Base-by-base conservation (phyloP, 768 basidiomycete genomes). In the Cystofilobasidium ferigula region DNA sequence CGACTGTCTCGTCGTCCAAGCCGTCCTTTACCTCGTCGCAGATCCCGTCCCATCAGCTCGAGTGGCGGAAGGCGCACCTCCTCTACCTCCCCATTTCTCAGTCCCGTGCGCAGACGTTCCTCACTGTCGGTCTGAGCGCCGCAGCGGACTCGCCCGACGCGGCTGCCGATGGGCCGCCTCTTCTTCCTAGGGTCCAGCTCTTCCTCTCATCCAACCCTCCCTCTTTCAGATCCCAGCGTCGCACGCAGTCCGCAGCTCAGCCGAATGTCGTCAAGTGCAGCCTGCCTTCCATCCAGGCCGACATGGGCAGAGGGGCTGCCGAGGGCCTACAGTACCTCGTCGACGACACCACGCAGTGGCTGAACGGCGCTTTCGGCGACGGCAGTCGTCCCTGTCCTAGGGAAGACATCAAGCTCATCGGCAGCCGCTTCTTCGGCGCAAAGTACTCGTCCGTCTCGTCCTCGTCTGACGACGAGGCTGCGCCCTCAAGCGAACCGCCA, bases 321-420 rank as follows among this genome's bases (percentile, higher is more conserved):
- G 89, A 97, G 72, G 82, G 83, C 16, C 74, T 98, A 22, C 91
- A 97, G 74, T 86, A 85, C 71, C 89, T 87, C 80, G 85, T 85
- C 9, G 95, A 99, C 72, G 92, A 97, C 72, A 73, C 85, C 32
- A 78, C 84, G n/a, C 89, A 87, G 71, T 80, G 86, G 59, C 71
- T 86, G 4, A 86, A 87, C 60, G 79, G 77, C 20, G 75, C 78
- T 8, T 71, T 72, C 53, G 71, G 68, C 6, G 72, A 71, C 60
- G 72, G 69, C 16, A 54, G 51, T 22, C 30, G 51, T 3, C 57
- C 57, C 2, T 43, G 57, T 22, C 57, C 57, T 13, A 58, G 28
- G 40, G 57, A 58, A 22, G 57, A 58, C 57, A 58, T 58, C 57
- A 58, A 38, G 40, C 40, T 58, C 14, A 58, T 58, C 20, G 57